phyloP scores from a whole-genome alignment of 108 stramenopile genomes.

The Epithemia pelagica region DNA sequence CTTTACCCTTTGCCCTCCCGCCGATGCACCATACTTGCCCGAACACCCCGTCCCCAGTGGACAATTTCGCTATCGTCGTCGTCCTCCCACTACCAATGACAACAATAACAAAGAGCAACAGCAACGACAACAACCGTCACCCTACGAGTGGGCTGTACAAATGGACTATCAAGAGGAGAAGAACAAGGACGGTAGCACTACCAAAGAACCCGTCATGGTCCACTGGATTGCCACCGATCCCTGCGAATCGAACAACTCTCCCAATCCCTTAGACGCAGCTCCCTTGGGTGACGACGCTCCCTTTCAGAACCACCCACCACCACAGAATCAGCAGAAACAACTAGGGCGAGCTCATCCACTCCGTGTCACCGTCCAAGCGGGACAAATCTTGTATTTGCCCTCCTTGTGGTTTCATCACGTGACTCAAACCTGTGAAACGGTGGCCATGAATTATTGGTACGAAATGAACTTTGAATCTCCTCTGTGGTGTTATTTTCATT shows the following conservation, averaged over 20 bases:
- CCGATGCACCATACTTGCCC: conserved; percentile 69
- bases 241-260: not conserved
- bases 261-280: not conserved
- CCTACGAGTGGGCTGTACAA: conserved; percentile 14
- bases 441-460: conserved; percentile 95
- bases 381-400: conserved; percentile 83
- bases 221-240: conserved; percentile 15
- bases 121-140: not conserved
- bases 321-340: not conserved
- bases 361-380: conserved; percentile 29
- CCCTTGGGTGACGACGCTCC: not conserved
- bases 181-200: conserved; percentile 11
- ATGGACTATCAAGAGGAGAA: conserved; percentile 24
- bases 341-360: conserved; percentile 36
- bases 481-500: conserved; percentile 70
- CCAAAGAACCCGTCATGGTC: not conserved
- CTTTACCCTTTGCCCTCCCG: conserved; percentile 85
- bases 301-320: not conserved
- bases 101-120: conserved; percentile 8
- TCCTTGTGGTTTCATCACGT: conserved; percentile 94
- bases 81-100: not conserved
- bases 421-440: conserved; percentile 85
- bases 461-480: conserved; percentile 90
- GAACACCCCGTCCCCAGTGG: conserved; percentile 43
- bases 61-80: conserved; percentile 15